Evolutionary conservation across 352 stramenopile species (phyloP), one percentile per base, ranked within the genome.

Genomic region (Phytophthora megakarya): DNA sequence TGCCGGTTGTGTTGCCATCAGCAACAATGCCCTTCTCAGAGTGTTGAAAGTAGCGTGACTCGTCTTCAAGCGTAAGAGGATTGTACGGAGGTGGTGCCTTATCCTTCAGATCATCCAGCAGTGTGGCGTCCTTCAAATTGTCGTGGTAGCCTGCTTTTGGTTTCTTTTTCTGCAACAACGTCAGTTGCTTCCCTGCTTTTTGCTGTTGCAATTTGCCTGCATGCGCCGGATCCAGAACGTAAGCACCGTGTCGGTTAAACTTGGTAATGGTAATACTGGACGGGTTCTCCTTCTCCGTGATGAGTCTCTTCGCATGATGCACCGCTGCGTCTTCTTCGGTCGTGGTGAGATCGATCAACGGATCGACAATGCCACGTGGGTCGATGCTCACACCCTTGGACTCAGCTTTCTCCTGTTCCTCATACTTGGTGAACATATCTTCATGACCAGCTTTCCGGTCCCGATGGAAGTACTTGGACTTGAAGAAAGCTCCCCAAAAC

Each of bases 391-490:
- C 51, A 12, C 58, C 70, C 18, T 72, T 79, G 6, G 73, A 55
- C 42, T 86, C 65, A 54, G 90, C 80, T 52, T 84, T 73, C 49
- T 92, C 84, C 50, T 92, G 85, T 42, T 92, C 84, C 49, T 95
- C 86, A 59, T 88, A 95, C 48, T 86, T 88, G 25, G 86, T 91
- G 25, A 95, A 95, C 75, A 95, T 81, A 55, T 95, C 86, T 42
- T 95, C 86, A 37, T 92, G 84, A 28, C 86, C 84, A 42, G 75
- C 67, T 57, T 93, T 93, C 51, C 86, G 78, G 43, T 96, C 87
- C 25, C 87, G 82, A 55, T 96, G 87, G 54, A 93, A 93, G 65
- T 96, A 96, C 63, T 96, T 96, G 48, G 83, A 93, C 72, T 96
- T 93, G 61, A 96, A 93, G 64, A 94, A 96, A 11, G 84, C 80